A percentile compares a stretch with the other conserved stretches of the same genome.
Evolutionary conservation across 2,329 filamentous ascomycete genomes (phyloP).

Genomic region (Botrytis fragariae): DNA sequence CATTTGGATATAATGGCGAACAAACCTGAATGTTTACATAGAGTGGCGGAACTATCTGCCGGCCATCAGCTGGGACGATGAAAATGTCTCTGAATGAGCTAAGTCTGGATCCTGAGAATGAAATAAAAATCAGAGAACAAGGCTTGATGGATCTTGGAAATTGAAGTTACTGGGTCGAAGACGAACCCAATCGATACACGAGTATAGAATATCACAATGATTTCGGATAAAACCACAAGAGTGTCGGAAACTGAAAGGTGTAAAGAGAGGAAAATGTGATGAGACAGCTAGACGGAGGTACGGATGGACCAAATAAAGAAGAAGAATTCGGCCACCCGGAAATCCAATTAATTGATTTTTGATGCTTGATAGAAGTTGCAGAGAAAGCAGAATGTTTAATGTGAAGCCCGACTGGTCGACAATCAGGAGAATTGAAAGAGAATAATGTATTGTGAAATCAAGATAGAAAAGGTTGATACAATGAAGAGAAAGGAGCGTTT

Average conservation of each 20-base stretch:
- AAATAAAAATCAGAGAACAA: background rate
- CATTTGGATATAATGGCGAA: no score
- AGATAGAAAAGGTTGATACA: background rate
- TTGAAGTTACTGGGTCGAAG: background rate
- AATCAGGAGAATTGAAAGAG: background rate
- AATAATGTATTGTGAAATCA: background rate
- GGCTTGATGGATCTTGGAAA: background rate
- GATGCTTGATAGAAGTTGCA: no score
- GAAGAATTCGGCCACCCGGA: no score
- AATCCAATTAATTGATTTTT: background rate
- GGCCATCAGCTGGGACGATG: background rate
- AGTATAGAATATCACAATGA: no score
- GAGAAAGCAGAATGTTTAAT: background rate
- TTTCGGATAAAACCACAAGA: background rate
- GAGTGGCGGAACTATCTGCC: background rate
- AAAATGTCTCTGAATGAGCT: background rate
- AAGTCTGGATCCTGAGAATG: background rate
- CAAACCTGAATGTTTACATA: background rate
- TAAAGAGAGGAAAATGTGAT: background rate
- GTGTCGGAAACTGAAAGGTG: background rate
- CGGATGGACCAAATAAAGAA: background rate
- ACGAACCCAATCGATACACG: background rate
- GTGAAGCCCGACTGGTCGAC: background rate
- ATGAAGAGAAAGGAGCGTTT: background rate
- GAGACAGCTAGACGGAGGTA: no score